A percentile compares a stretch with the other conserved stretches of the same genome.
phyloP scores from a whole-genome alignment of 192 early-diverging fungal species.

The Backusella psychrophila region DNA sequence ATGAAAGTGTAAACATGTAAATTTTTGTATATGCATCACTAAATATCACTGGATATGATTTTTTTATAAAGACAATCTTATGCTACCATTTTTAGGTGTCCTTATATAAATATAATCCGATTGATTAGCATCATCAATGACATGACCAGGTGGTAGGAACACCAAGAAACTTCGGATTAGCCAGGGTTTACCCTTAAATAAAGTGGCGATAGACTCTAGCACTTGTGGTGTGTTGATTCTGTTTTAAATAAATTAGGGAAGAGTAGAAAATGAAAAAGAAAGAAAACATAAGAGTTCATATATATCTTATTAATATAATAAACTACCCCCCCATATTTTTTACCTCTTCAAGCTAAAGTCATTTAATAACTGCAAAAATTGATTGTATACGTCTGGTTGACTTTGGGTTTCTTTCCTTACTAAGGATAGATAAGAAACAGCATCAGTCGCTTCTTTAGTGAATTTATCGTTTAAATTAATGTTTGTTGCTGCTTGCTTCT shows the following conservation, averaged over 20 bases:
- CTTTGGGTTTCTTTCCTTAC: conserved; percentile 3
- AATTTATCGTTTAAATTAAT: not conserved
- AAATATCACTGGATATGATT: not conserved
- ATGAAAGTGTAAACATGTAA: too few relatives aligned
- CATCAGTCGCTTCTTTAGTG: conserved; percentile 13
- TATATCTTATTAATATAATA: not conserved
- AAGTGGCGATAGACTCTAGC: conserved; percentile 17
- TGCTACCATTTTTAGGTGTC: conserved; percentile 10
- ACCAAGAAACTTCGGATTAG: conserved; percentile 25
- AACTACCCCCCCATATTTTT: not conserved
- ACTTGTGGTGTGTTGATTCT: conserved; percentile 25
- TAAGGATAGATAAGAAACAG: conserved; percentile 18
- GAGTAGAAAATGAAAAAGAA: not conserved
- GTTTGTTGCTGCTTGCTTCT: not conserved
- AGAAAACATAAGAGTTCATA: not conserved
- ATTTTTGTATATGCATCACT: too few relatives aligned
- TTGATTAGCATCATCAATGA: conserved; percentile 8
- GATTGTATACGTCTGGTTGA: conserved; percentile 12
- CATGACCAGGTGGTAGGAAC: conserved; percentile 29
- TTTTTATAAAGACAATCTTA: conserved; percentile 1
- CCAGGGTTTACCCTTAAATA: conserved; percentile 22
- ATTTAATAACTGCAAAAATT: conserved; percentile 17
- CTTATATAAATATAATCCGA: conserved; percentile 18
- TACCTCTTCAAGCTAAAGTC: conserved; percentile 27
- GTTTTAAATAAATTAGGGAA: not conserved